Conservation (phyloP, 768 basidiomycete species). For the Pulveroboletus ravenelii region DNA sequence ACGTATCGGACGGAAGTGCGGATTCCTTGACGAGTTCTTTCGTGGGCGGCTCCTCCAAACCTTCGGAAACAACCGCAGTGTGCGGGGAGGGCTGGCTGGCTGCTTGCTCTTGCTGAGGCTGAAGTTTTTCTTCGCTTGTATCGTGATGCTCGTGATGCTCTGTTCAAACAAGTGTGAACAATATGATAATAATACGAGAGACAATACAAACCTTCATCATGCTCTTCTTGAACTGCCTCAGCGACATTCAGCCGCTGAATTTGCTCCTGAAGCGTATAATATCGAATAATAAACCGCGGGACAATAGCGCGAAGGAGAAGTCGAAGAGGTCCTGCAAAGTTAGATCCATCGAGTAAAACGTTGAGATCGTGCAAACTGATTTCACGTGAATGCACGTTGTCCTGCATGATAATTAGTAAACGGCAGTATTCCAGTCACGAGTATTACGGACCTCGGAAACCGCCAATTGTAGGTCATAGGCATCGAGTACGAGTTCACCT, state of each 20-base stretch:
- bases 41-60: not conserved
- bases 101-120: slow-evolving; percentile 7
- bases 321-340: slow-evolving; percentile 58
- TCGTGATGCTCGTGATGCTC: slow-evolving; percentile 14
- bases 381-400: slow-evolving; percentile 65
- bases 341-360: slow-evolving; percentile 61
- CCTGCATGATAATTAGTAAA: slow-evolving; percentile 37
- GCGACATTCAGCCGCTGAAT: slow-evolving; percentile 37
- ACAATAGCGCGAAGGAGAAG: slow-evolving; percentile 43
- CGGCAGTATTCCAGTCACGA: not conserved
- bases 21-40: slow-evolving; percentile 6
- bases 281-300: slow-evolving; percentile 66
- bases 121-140: slow-evolving; percentile 4
- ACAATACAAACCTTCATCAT: slow-evolving; percentile 16
- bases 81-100: not conserved
- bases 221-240: slow-evolving; percentile 16
- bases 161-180: slow-evolving; percentile 5
- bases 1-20: not conserved
- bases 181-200: not conserved
- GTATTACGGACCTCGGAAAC: slow-evolving; percentile 54
- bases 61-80: not conserved
- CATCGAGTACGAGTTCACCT: slow-evolving; percentile 64
- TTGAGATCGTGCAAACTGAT: slow-evolving; percentile 70
- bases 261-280: slow-evolving; percentile 58
- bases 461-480: slow-evolving; percentile 60